These are phyloP conservation scores for Gossypium longicalyx DNA, from an alignment of 345 rosid genomes.

Conservation along the genomic window DNA sequence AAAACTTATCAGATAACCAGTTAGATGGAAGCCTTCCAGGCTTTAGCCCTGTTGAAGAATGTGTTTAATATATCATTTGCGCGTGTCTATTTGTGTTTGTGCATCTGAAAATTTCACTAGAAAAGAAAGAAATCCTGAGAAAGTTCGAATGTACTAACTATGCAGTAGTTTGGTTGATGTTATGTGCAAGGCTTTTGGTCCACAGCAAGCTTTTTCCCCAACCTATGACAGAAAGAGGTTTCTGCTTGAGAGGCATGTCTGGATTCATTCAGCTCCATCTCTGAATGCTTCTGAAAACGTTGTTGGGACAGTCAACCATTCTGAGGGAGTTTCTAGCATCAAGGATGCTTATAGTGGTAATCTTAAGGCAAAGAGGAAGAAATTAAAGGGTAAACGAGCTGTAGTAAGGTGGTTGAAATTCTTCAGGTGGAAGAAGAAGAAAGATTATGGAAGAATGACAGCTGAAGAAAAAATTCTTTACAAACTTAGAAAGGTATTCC, in stretches of 20 bases:
- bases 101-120: constrained; percentile 1
- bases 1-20: background rate
- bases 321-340: constrained; percentile 21
- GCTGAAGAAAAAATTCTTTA: constrained; percentile 68
- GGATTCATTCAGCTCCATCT: constrained; percentile 41
- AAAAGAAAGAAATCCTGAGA: background rate
- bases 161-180: constrained; percentile 53
- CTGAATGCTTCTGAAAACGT: constrained; percentile 21
- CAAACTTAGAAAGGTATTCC: constrained; percentile 66
- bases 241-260: constrained; percentile 25
- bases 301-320: constrained; percentile 22
- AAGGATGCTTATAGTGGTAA: constrained; percentile 33
- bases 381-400: constrained; percentile 81
- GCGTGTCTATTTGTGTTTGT: background rate
- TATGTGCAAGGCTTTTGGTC: constrained; percentile 57
- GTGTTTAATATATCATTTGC: background rate
- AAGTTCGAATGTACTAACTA: constrained; percentile 26
- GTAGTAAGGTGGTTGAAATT: constrained; percentile 83
- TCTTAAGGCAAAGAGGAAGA: constrained; percentile 54
- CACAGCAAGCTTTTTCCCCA: constrained; percentile 18
- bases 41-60: background rate
- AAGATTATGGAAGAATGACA: constrained; percentile 84
- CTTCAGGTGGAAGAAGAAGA: constrained; percentile 95
- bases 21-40: background rate
- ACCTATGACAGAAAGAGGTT: constrained; percentile 7